These are phyloP conservation scores for Plenodomus tracheiphilus DNA, from an alignment of 2,329 filamentous ascomycete species.

Conservation along the genomic window DNA sequence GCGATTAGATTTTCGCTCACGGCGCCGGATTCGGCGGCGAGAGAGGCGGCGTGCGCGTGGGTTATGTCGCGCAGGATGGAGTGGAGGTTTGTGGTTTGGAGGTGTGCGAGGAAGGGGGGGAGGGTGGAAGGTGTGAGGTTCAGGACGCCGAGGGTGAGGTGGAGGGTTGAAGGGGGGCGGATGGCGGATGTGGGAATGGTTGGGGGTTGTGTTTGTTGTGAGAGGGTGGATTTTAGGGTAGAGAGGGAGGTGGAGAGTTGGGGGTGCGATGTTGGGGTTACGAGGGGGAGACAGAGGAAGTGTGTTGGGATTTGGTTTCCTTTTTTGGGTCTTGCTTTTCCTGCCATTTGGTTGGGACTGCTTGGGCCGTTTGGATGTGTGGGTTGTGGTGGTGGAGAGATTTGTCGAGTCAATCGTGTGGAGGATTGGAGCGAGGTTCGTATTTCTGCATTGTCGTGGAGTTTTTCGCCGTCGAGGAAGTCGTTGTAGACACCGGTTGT, in stretches of 20 bases:
- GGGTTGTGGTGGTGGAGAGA: conserved; percentile 16
- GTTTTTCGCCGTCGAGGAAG: conserved; percentile 40
- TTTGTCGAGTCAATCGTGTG: conserved; percentile 7
- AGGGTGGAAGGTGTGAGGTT: conserved; percentile 61
- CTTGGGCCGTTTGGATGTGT: no score
- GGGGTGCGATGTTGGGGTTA: conserved; percentile 61
- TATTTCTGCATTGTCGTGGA: conserved; percentile 31
- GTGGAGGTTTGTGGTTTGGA: conserved; percentile 52
- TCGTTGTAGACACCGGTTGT: conserved; percentile 40
- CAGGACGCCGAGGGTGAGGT: conserved; percentile 88
- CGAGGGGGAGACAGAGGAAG: conserved; percentile 76
- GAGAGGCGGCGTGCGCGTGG: conserved; percentile 12
- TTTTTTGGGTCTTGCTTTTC: conserved; percentile 25
- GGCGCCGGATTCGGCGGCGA: conserved; percentile 17
- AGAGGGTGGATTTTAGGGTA: conserved; percentile 61
- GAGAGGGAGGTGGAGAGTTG: conserved; percentile 68
- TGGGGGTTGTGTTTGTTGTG: conserved; percentile 24
- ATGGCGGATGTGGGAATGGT: conserved; percentile 72
- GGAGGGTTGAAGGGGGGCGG: conserved; percentile 76
- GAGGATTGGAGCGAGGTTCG: conserved; percentile 25
- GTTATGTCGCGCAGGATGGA: conserved; percentile 23
- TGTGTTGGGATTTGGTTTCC: conserved; percentile 66
- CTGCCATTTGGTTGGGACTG: conserved; percentile 10
- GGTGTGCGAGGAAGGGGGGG: conserved; percentile 45
- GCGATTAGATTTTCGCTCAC: conserved; percentile 35